Evolutionary conservation across 2,329 filamentous ascomycete genomes (phyloP).

Genomic region (Botrytis aclada): DNA sequence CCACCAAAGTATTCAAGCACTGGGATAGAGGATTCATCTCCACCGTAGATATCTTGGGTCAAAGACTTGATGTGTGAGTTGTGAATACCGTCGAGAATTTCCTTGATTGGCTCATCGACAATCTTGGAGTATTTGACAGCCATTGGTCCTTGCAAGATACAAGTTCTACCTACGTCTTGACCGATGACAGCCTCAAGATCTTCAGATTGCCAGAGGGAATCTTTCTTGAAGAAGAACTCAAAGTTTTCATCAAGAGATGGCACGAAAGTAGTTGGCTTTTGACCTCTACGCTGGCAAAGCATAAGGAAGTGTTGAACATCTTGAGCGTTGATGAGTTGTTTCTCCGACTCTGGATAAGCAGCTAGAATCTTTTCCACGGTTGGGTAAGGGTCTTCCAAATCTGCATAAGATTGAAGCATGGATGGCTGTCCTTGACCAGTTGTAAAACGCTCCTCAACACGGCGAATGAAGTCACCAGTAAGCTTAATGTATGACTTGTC

Average conservation of each 20-base stretch:
- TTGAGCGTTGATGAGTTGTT: constrained; percentile 94
- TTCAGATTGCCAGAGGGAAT: constrained; percentile 98
- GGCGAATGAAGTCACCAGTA: constrained; percentile 93
- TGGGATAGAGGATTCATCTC: constrained; percentile 72
- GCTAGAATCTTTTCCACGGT: constrained; percentile 75
- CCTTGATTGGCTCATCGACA: constrained; percentile 90
- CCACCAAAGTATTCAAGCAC: constrained; percentile 94
- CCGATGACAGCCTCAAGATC: constrained; percentile 93
- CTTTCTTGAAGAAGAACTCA: constrained; percentile 99
- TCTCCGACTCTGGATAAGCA: constrained; percentile 80
- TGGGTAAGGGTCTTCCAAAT: constrained; percentile 78
- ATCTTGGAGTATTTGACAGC: constrained; percentile 85
- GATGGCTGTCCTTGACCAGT: constrained; percentile 68
- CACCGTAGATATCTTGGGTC: constrained; percentile 74
- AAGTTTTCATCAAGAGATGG: constrained; percentile 95
- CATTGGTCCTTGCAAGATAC: constrained; percentile 93
- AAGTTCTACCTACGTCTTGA: constrained; percentile 93
- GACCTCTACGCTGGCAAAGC: constrained; percentile 83
- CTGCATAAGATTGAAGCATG: constrained; percentile 82
- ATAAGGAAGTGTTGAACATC: constrained; percentile 96
- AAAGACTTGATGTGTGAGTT: constrained; percentile 79
- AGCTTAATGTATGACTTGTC: constrained; percentile 78
- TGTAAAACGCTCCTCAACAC: constrained; percentile 95
- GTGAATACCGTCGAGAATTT: constrained; percentile 90
- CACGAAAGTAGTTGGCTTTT: constrained; percentile 97